Evolutionary conservation across 306 rosid genomes (phyloP).

Genomic region (Prunus campanulata): DNA sequence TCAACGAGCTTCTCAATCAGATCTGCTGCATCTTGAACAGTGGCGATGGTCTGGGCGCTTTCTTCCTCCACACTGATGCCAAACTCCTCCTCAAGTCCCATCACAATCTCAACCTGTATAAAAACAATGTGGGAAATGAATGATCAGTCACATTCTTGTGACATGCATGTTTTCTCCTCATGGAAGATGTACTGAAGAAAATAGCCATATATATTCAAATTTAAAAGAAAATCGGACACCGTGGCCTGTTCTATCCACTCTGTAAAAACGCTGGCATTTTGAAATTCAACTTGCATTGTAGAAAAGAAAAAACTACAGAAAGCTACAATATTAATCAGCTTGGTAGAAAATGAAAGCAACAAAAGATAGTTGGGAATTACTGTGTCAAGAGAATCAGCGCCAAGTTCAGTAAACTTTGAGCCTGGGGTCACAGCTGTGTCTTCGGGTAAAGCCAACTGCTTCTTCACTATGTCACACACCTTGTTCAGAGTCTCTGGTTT

Average conservation of each 20-base stretch:
- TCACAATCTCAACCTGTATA: constrained; percentile 89
- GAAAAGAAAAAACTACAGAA: neutral
- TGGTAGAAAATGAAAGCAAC: neutral
- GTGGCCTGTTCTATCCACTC: neutral
- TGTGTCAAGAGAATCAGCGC: constrained; percentile 98
- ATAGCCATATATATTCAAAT: no score
- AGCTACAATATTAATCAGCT: neutral
- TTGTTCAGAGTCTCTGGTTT: constrained; percentile 77
- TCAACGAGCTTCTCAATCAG: constrained; percentile 68
- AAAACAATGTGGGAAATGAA: no score
- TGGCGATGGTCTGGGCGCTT: constrained; percentile 81
- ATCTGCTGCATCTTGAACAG: constrained; percentile 93
- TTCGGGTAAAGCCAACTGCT: constrained; percentile 77
- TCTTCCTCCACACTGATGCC: constrained; percentile 78
- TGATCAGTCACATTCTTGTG: no score
- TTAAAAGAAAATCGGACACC: neutral
- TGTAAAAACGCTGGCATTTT: neutral
- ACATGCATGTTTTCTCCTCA: no score
- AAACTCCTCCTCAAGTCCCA: constrained; percentile 94
- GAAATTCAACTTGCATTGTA: neutral
- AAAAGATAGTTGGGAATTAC: constrained; percentile 29
- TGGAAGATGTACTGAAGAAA: neutral
- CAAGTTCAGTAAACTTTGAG: constrained; percentile 77
- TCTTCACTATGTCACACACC: constrained; percentile 74
- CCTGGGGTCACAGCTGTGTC: constrained; percentile 49